Percentiles rank a stretch among this genome's conserved stretches.
phyloP scores from a whole-genome alignment of 495 filamentous ascomycete genomes.

The Parachaetomium inaequale region DNA sequence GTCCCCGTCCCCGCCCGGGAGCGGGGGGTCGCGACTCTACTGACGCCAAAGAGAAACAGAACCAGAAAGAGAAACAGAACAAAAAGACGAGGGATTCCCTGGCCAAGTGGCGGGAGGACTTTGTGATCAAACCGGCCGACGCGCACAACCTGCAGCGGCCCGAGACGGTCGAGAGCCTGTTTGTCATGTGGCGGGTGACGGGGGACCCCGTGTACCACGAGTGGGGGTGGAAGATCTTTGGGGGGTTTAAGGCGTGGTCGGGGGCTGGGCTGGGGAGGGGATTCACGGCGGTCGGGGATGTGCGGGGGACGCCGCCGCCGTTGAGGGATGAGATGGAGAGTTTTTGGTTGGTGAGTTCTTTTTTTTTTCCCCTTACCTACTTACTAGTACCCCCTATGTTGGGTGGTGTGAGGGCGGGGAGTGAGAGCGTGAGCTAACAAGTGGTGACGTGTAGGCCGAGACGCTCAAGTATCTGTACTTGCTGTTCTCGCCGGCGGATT shows the following conservation, averaged over 20 bases:
- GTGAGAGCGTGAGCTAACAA: background rate
- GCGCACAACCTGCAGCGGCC: slow-evolving; percentile 89
- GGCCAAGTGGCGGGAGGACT: slow-evolving; percentile 67
- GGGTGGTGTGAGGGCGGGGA: too few species aligned
- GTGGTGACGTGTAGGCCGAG: slow-evolving; percentile 53
- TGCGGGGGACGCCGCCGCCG: slow-evolving; percentile 59
- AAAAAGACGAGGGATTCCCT: slow-evolving; percentile 39
- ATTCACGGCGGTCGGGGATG: slow-evolving; percentile 70
- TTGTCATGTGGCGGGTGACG: slow-evolving; percentile 98
- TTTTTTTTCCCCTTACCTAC: background rate
- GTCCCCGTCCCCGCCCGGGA: slow-evolving; percentile 32
- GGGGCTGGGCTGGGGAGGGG: background rate
- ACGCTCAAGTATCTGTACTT: slow-evolving; percentile 97
- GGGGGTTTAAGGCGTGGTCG: slow-evolving; percentile 64
- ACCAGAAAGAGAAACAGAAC: slow-evolving; percentile 38
- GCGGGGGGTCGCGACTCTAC: slow-evolving; percentile 19
- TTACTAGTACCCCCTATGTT: too few species aligned
- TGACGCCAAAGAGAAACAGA: slow-evolving; percentile 40
- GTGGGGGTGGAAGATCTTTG: slow-evolving; percentile 99
- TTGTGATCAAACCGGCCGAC: slow-evolving; percentile 69
- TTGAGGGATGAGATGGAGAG: slow-evolving; percentile 85
- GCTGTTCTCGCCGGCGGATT: slow-evolving; percentile 78
- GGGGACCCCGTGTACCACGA: slow-evolving; percentile 84
- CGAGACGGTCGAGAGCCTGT: slow-evolving; percentile 89
- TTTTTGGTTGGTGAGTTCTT: slow-evolving; percentile 64